Evolutionary conservation across 192 early-diverging fungal genomes (phyloP).

Genomic region (Entomortierella lignicola): DNA sequence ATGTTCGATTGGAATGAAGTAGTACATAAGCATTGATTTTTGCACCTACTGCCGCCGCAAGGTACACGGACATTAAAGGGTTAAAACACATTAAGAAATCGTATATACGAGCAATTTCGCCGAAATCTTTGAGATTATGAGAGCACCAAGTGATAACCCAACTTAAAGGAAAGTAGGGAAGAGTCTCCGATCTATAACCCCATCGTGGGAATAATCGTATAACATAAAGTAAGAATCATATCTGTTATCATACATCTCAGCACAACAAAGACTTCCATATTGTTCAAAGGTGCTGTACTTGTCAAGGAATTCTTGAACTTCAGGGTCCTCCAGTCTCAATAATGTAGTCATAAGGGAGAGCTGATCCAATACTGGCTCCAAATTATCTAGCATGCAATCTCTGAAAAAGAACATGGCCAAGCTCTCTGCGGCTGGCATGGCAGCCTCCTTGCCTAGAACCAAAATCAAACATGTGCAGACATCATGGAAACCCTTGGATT

Average conservation of each 20-base stretch:
- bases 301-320: slow-evolving; percentile 56
- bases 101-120: slow-evolving; percentile 58
- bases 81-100: slow-evolving; percentile 64
- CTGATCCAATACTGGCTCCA: slow-evolving; percentile 62
- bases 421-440: slow-evolving; percentile 53
- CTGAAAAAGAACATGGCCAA: slow-evolving; percentile 65
- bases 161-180: slow-evolving; percentile 65
- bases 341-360: slow-evolving; percentile 55
- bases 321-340: slow-evolving; percentile 56
- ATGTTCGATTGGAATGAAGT: not conserved
- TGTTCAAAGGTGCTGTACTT: slow-evolving; percentile 32
- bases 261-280: not conserved
- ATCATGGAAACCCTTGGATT: slow-evolving; percentile 65
- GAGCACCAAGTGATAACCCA: slow-evolving; percentile 75
- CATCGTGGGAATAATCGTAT: not conserved
- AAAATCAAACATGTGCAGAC: slow-evolving; percentile 60
- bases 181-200: slow-evolving; percentile 55
- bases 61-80: slow-evolving; percentile 63
- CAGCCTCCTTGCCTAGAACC: slow-evolving; percentile 55
- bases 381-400: slow-evolving; percentile 63
- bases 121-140: slow-evolving; percentile 61
- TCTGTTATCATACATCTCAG: not conserved
- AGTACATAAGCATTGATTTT: too few relatives aligned
- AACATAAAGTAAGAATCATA: not conserved
- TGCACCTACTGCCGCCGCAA: slow-evolving; percentile 54